phyloP scores from a whole-genome alignment of 23 red algal species.

The Gracilaria caudata region DNA sequence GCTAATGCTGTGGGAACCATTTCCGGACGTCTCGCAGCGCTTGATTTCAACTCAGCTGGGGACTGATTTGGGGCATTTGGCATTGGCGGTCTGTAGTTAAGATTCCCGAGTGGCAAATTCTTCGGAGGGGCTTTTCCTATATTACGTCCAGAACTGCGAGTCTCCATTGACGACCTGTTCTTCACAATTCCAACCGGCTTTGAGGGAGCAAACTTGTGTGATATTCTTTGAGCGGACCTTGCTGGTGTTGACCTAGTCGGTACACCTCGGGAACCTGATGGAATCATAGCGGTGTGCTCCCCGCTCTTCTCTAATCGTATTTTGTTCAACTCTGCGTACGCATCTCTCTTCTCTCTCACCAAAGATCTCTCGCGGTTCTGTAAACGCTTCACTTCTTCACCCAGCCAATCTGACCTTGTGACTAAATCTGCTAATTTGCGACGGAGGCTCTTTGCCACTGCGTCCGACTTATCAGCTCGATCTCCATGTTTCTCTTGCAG shows the following conservation, averaged over 20 bases:
- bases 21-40: neutral
- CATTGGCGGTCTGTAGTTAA: constrained; percentile 38
- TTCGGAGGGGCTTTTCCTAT: constrained; percentile 29
- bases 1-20: neutral
- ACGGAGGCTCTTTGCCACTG: constrained; percentile 14
- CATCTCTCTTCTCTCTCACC: constrained; percentile 31
- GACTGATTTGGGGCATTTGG: neutral
- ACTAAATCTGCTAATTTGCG: constrained; percentile 30
- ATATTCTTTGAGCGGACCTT: neutral
- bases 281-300: too few species aligned
- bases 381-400: constrained; percentile 61
- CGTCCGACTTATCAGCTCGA: neutral
- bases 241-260: neutral
- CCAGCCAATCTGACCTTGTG: constrained; percentile 44
- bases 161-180: neutral
- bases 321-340: constrained; percentile 33
- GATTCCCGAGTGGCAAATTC: neutral
- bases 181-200: constrained; percentile 52
- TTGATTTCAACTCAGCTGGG: neutral
- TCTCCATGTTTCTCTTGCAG: neutral
- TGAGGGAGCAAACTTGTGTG: neutral
- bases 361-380: constrained; percentile 38
- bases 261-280: neutral
- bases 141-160: neutral
- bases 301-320: neutral